These are phyloP conservation scores for Echites panduratus DNA, from an alignment of 257 asterid genomes.

Conservation along the genomic window DNA sequence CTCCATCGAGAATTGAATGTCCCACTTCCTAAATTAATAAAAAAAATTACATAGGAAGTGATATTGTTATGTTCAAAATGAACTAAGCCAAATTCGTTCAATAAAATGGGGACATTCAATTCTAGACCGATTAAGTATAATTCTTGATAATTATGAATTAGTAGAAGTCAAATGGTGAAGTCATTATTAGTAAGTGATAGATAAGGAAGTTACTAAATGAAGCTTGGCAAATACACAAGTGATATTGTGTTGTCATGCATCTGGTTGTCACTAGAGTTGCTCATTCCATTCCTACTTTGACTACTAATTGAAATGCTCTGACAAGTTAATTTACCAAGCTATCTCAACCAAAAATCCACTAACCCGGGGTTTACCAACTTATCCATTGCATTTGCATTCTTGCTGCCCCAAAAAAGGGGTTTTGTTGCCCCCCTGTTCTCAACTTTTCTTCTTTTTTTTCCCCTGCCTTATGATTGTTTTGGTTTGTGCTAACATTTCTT, in stretches of 20 bases:
- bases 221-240: neutral
- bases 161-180: neutral
- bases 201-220: neutral
- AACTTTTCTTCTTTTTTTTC: neutral
- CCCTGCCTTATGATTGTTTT: neutral
- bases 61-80: too few relatives aligned
- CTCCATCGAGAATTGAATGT: too few relatives aligned
- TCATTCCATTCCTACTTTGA: neutral
- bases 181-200: neutral
- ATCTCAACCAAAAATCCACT: neutral
- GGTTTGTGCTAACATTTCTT: neutral
- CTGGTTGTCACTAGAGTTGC: neutral
- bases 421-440: neutral
- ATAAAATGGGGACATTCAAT: too few relatives aligned
- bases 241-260: neutral
- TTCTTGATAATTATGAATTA: neutral
- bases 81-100: too few relatives aligned
- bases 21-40: too few relatives aligned
- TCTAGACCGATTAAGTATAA: too few relatives aligned
- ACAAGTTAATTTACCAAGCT: neutral
- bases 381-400: neutral
- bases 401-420: neutral
- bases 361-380: neutral
- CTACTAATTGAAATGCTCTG: neutral
- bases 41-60: too few relatives aligned